Conservation (phyloP, 2,329 filamentous ascomycete species). For the Xylariaceae sp. region DNA sequence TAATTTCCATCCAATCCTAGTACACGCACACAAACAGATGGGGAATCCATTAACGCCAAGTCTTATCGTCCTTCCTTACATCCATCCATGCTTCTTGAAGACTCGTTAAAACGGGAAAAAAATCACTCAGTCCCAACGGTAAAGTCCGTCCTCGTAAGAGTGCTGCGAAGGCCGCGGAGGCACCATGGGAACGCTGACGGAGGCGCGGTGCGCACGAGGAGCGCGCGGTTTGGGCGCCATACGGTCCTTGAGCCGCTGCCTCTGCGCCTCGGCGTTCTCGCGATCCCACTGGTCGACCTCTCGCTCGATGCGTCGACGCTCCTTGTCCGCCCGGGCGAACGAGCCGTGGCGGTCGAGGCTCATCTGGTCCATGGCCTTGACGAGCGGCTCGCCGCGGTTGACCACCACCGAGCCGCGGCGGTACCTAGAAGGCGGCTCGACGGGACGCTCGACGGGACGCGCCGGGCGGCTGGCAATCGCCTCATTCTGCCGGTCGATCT, state of each 20-base stretch:
- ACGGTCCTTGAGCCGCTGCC: slow-evolving; percentile 44
- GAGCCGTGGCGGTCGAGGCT: slow-evolving; percentile 28
- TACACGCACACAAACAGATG: not conserved
- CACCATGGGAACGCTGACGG: too few relatives aligned
- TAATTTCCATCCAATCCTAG: not conserved
- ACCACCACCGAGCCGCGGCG: slow-evolving; percentile 40
- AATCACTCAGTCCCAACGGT: too few relatives aligned
- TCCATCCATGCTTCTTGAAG: not conserved
- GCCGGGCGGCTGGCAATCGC: slow-evolving; percentile 44
- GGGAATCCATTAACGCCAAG: not conserved
- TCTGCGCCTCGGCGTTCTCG: slow-evolving; percentile 43
- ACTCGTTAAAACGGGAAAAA: too few relatives aligned
- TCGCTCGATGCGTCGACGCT: slow-evolving; percentile 35
- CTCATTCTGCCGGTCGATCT: slow-evolving; percentile 47
- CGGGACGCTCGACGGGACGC: slow-evolving; percentile 30
- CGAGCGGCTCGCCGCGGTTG: slow-evolving; percentile 20
- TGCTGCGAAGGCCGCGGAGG: not conserved
- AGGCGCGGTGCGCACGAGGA: not conserved
- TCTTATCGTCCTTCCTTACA: not conserved
- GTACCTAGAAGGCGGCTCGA: slow-evolving; percentile 31
- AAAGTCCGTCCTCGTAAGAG: too few relatives aligned
- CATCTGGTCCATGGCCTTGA: slow-evolving; percentile 36
- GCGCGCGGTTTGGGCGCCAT: slow-evolving; percentile 44
- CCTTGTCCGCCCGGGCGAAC: slow-evolving; percentile 24
- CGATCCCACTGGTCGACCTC: slow-evolving; percentile 28